Evolutionary conservation across 2,329 filamentous ascomycete genomes (phyloP), one percentile per base, ranked within the genome.

Genomic region (Penicillium sp.): DNA sequence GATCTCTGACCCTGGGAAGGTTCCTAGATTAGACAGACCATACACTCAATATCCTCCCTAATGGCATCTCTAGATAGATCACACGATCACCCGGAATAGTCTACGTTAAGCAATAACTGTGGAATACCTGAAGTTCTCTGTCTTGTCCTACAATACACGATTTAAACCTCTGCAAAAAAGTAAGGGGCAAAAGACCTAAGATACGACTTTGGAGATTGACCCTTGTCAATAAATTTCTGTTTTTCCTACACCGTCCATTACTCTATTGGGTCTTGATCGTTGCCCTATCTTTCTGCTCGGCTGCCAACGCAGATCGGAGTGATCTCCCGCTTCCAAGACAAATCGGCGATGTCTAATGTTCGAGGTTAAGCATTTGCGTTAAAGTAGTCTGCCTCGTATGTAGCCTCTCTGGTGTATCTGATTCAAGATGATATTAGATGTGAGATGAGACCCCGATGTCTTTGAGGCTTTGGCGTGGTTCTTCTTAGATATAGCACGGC

Each of bases 261-360:
- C 36, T 36, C 17, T 26, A 19, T 41, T 47, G 19, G 8, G 7
- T 19, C 19, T 44, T 44, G 2, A 12, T 44, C 14, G 33, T 28
- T 45, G 17, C 19, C 12, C 16, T 31, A 30, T 19, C 19, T 44
- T 17, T 26, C 16, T 33, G 28, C 22, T 36, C 41, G 43, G 52
- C 25, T 37, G 43, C 37, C 22, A 38, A 11, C 19, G 52, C 26
- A 55, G 40, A 55, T 51, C 40, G 40, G 46, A 45, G 47, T 51
- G 53, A 51, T 55, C 33, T 50, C 47, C 47, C 40, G 46, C 40
- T 50, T 51, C 28, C 11, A 50, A 33, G 46, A 43, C 31, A 31
- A 43, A 54, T 40, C 26, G 14, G 17, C 7, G 17, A 22, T 26
- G 25, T 40, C 47, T 33, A 14, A 38, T 40, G 42, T 33, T 33